Base-by-base conservation (phyloP, 2,329 filamentous ascomycete genomes). In the Myriosclerotinia scirpicola region DNA sequence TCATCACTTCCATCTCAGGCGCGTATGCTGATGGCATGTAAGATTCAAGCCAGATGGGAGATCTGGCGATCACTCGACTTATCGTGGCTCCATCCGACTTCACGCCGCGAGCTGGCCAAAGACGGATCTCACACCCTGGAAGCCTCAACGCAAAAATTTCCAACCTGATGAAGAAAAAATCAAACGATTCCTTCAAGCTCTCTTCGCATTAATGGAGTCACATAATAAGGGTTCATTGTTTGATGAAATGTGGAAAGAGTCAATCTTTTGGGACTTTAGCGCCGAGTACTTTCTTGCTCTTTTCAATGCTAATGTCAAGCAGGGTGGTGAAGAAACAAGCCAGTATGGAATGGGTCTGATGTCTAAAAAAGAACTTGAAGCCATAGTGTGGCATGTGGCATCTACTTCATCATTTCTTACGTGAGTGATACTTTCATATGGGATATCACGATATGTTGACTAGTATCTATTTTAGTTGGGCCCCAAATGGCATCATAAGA, bases 61-160 rank as follows among this genome's bases (percentile, higher is more conserved):
- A 52, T 20, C 14, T 9, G 14, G 17, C 17, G 59, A 62, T 36
- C 14, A 6, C 44, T 50, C 44, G 30, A 62, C 59, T 7, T 62
- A 62, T 30, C 59, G 59, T 14, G 59, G 59, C 6, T 50, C 59
- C n/a, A 62, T 62, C 36, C 44, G 52, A 52, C 59, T 62, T 17
- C 59, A 52, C 20, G 59, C 36, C 6, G 40, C 44, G 2, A 62
- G 59, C 46, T 62, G 46, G 46, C 59, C 59, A 17, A 40, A 38
- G n/a, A 62, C 59, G 1, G 46, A 62, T 62, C 46, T 62, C 44
- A 34, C 42, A 22, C 42, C 26, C 4, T 48, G n/a, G 26, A 46
- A 36, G 9, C 2, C 6, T 4, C 30, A 11, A 17, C 17, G 12
- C 14, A 0, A 12, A 48, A 34, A 34, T 4, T 8, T 9, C 2